phyloP scores from a whole-genome alignment of 306 rosid genomes.

The Acmispon strigosus region DNA sequence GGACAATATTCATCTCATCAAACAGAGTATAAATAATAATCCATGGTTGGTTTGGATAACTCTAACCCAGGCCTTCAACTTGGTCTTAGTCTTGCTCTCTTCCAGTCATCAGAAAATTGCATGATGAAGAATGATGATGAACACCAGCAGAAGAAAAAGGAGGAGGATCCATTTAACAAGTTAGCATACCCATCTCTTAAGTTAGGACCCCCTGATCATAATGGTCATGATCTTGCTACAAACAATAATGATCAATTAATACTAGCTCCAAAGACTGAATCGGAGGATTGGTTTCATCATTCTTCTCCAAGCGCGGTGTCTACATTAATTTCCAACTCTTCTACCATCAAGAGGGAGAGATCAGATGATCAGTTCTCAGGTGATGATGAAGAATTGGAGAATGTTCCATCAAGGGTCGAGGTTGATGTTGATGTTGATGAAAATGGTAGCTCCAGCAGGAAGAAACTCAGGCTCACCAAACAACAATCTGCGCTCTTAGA shows the following conservation, averaged over 20 bases:
- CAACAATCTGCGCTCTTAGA: conserved; percentile 70
- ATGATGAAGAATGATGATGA: conserved; percentile 1
- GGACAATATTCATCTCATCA: not conserved
- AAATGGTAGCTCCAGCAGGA: conserved; percentile 50
- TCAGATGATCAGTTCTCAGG: conserved; percentile 17
- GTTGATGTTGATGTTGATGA: conserved; percentile 35
- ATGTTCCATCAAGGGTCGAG: conserved; percentile 15
- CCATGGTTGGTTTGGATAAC: conserved; percentile 39
- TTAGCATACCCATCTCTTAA: conserved; percentile 45
- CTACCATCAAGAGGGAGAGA: conserved; percentile 71
- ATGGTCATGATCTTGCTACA: not conserved
- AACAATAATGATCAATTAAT: no score
- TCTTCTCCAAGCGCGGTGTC: conserved; percentile 43
- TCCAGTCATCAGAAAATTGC: not conserved
- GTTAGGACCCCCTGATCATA: conserved; percentile 39
- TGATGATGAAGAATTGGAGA: conserved; percentile 22
- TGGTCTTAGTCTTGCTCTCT: conserved; percentile 44
- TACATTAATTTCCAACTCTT: conserved; percentile 67
- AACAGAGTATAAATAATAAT: not conserved
- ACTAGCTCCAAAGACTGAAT: not conserved
- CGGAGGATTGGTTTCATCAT: conserved; percentile 2
- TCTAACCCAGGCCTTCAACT: conserved; percentile 51
- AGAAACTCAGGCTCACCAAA: conserved; percentile 85
- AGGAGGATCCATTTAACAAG: conserved; percentile 27
- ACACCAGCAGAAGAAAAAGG: conserved; percentile 11